These are phyloP conservation scores for Tricholoma flavovirens DNA, from an alignment of 768 basidiomycete species.

Conservation along the genomic window DNA sequence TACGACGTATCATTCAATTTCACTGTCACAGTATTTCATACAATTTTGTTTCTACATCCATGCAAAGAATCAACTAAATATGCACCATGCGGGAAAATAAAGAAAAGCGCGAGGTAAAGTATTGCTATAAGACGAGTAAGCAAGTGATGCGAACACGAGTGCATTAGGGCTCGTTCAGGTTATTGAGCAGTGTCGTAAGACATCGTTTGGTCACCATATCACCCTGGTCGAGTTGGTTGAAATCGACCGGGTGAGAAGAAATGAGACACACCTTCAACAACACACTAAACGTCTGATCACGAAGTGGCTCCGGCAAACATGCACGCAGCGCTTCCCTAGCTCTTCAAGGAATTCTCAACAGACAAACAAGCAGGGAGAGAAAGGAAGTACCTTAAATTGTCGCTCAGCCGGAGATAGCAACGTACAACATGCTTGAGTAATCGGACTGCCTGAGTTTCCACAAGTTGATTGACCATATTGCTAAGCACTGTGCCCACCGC, in stretches of 20 bases:
- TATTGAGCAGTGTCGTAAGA: slow-evolving; percentile 83
- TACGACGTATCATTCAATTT: background rate
- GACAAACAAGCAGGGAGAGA: background rate
- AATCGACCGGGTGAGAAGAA: slow-evolving; percentile 10
- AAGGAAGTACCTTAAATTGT: slow-evolving; percentile 75
- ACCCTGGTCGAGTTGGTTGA: slow-evolving; percentile 44
- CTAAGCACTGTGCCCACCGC: slow-evolving; percentile 97
- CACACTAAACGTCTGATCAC: slow-evolving; percentile 88
- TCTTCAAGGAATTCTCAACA: slow-evolving; percentile 34
- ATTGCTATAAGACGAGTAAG: slow-evolving; percentile 6
- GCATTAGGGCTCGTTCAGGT: slow-evolving; percentile 66
- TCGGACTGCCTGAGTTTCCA: slow-evolving; percentile 95
- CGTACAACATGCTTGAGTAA: slow-evolving; percentile 96
- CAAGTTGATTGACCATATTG: slow-evolving; percentile 98
- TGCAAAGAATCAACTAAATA: slow-evolving; percentile 17
- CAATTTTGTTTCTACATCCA: slow-evolving; percentile 16
- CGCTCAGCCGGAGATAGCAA: slow-evolving; percentile 92
- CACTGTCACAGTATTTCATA: background rate
- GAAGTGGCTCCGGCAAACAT: slow-evolving; percentile 91
- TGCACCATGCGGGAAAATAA: slow-evolving; percentile 23
- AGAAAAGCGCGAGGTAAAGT: slow-evolving; percentile 11
- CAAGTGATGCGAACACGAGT: background rate
- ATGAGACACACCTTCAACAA: slow-evolving; percentile 69
- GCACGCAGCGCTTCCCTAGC: slow-evolving; percentile 94
- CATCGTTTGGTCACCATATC: slow-evolving; percentile 98